Evolutionary conservation across 108 stramenopile genomes (phyloP).

Genomic region (Mediolabrus comicus): DNA sequence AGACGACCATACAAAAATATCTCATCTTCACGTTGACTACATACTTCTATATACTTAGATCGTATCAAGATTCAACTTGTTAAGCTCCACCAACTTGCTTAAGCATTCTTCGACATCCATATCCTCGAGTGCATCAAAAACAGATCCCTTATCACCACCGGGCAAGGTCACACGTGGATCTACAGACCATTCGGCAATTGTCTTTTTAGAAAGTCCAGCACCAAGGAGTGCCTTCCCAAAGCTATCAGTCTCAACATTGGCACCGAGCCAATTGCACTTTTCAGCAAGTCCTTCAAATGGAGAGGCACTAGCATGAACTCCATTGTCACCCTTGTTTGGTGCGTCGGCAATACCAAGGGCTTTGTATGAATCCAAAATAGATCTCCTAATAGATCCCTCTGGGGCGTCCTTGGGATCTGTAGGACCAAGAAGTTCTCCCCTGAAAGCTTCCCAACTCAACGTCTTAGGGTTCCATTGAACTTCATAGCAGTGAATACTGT

Average conservation of each 20-base stretch:
- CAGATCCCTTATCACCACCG: constrained; percentile 67
- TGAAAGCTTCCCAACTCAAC: constrained; percentile 85
- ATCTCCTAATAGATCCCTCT: constrained; percentile 69
- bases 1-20: too few species aligned
- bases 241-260: constrained; percentile 55
- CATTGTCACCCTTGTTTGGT: constrained; percentile 92
- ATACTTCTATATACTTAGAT: constrained; percentile 12
- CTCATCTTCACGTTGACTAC: not conserved
- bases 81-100: constrained; percentile 61
- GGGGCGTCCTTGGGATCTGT: constrained; percentile 88
- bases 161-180: constrained; percentile 77
- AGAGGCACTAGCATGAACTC: constrained; percentile 89
- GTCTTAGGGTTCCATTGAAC: constrained; percentile 84
- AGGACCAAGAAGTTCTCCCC: constrained; percentile 79
- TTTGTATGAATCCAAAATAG: constrained; percentile 72
- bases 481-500: constrained; percentile 83
- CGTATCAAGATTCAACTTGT: constrained; percentile 31
- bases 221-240: constrained; percentile 79
- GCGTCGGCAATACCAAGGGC: constrained; percentile 63
- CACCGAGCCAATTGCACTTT: constrained; percentile 79
- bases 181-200: constrained; percentile 73
- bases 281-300: constrained; percentile 94
- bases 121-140: constrained; percentile 91
- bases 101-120: constrained; percentile 83
- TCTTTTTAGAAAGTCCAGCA: constrained; percentile 66